Base-by-base conservation (phyloP, 352 stramenopile genomes). In the Globisporangium emineosum region DNA sequence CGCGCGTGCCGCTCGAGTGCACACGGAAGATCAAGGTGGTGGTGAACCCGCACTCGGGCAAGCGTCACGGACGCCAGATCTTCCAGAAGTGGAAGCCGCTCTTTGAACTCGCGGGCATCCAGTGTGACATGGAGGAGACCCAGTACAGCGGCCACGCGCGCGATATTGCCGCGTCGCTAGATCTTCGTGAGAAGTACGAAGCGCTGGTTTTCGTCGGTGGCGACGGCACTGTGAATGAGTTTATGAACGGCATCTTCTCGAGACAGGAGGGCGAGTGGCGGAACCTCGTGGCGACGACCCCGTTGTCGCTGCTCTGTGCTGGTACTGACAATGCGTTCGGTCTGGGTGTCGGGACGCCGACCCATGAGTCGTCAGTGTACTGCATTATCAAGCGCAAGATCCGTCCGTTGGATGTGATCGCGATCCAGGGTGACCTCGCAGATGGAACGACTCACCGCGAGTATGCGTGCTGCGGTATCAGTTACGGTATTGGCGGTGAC, bases 351-450 rank as follows among this genome's bases (percentile, higher is more conserved):
- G 82, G 82, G 25, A 89, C 77, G 19, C 81, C 84, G 1, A 86
- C 77, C 0, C 84, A 90, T 47, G 80, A 77, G 35, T 72, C 82
- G 27, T 74, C 84, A 0, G 78, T 91, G 13, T 93, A 87, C 67
- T 90, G 82, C 67, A 83, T 91, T 66, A 87, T 93, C 51, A 91
- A 88, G 69, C 82, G 82, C 63, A 91, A 93, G 72, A 91, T 93
- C 42, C 81, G 84, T 1, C 81, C 84, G 35, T 64, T 93, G 8
- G 84, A 93, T 58, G 84, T 91, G 25, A 71, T 91, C 42, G 73
- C 84, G 1, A 84, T 77, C 60, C 72, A 88, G 35, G 75, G 71
- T 13, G 75, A 76, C 43, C 73, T 76, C 53, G 62, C 70, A 0
- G 79, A 87, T 50, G 81, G 79, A 8, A 60, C 74, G 2, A 82